Percentiles rank a stretch among this genome's conserved stretches.
Evolutionary conservation across 495 filamentous ascomycete genomes (phyloP).

Genomic region (Neurospora sp.): DNA sequence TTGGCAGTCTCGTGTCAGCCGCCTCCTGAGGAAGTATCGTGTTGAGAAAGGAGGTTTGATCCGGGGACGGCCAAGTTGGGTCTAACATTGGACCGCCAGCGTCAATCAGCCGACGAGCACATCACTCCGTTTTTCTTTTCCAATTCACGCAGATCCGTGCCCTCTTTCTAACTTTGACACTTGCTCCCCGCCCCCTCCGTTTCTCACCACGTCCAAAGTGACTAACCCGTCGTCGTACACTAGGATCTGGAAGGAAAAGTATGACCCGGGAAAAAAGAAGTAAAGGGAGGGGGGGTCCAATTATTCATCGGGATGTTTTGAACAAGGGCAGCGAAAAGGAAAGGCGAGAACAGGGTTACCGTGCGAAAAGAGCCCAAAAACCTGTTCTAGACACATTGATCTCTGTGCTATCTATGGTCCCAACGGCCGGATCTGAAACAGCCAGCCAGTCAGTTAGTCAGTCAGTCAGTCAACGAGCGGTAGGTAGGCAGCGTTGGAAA

Average conservation of each 20-base stretch:
- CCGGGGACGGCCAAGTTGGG: neutral
- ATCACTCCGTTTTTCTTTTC: neutral
- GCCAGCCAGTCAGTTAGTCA: neutral
- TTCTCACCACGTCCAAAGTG: neutral
- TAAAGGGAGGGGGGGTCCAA: neutral
- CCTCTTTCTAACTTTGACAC: neutral
- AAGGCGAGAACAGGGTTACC: neutral
- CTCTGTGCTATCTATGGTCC: neutral
- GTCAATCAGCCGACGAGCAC: neutral
- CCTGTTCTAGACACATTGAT: neutral
- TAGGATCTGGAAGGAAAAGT: slow-evolving; percentile 98
- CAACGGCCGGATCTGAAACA: neutral
- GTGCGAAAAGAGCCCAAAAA: neutral
- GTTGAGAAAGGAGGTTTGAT: neutral
- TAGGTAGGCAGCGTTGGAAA: neutral
- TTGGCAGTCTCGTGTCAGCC: neutral
- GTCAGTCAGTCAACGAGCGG: neutral
- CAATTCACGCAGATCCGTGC: neutral
- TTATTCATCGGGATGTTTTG: neutral
- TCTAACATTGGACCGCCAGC: neutral
- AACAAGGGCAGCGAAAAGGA: neutral
- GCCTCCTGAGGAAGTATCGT: neutral
- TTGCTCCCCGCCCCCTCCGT: neutral
- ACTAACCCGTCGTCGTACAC: neutral
- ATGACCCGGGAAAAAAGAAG: slow-evolving; percentile 53